Conservation (phyloP, 306 rosid genomes). For the Urtica urens region DNA sequence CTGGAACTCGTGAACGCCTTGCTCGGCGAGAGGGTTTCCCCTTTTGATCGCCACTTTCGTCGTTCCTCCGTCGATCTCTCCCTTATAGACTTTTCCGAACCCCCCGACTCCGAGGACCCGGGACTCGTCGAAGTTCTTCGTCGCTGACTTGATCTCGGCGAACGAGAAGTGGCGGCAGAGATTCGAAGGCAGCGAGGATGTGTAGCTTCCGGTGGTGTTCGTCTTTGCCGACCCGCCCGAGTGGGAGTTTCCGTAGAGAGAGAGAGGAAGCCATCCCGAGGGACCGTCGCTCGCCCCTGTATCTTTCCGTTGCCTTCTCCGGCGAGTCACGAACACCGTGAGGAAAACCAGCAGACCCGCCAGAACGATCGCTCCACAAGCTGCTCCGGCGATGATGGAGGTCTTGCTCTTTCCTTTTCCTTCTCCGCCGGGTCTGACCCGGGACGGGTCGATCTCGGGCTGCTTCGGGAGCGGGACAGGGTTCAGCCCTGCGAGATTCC, state of each 20-base stretch:
- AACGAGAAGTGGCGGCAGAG: constrained; percentile 98
- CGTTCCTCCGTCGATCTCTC: constrained; percentile 72
- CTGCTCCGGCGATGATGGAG: constrained; percentile 58
- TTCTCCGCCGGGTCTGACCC: constrained; percentile 30
- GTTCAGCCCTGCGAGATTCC: constrained; percentile 72
- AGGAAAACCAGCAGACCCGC: constrained; percentile 45
- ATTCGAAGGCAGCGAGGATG: constrained; percentile 84
- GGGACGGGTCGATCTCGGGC: constrained; percentile 33
- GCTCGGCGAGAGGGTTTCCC: constrained; percentile 93
- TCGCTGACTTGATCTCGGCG: constrained; percentile 85
- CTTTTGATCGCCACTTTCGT: constrained; percentile 92
- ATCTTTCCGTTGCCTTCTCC: constrained; percentile 42
- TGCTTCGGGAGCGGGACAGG: constrained; percentile 56
- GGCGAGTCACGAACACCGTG: constrained; percentile 30
- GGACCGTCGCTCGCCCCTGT: constrained; percentile 81
- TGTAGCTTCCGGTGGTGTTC: constrained; percentile 81
- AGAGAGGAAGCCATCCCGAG: constrained; percentile 97
- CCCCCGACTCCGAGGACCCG: constrained; percentile 98
- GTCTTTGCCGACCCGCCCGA: constrained; percentile 88
- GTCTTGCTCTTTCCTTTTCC: constrained; percentile 40
- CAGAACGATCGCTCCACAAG: constrained; percentile 56
- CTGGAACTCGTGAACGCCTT: constrained; percentile 96
- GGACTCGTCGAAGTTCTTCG: constrained; percentile 81
- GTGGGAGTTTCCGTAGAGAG: constrained; percentile 86
- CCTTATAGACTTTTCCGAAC: constrained; percentile 92